Base-by-base conservation (phyloP, 257 asterid species). In the Solanum neorickii region DNA sequence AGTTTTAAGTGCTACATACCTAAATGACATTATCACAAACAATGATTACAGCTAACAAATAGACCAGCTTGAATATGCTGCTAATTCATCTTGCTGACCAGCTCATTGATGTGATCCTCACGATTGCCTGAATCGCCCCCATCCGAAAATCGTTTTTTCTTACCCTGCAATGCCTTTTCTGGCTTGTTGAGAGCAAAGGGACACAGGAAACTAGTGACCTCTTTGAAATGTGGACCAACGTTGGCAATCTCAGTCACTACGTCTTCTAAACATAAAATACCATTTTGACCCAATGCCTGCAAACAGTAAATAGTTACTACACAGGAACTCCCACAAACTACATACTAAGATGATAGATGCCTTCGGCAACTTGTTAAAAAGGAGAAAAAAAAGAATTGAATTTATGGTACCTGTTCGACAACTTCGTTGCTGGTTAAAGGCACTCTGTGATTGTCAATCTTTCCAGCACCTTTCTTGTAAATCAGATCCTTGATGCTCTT, bases 61-160 rank as follows among this genome's bases (percentile, higher is more conserved):
- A 77, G 83, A 42, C 29, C 80, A 31, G 18, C 47, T 88, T 77
- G 27, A 62, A n/a, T 66, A 85, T 8, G 59, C 93, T 8, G 59
- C 93, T 95, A 97, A 91, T 97, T 95, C 96, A 97, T 94, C 93
- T 94, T 94, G 87, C 91, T 87, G 90, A 97, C 86, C 82, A 95
- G 87, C 89, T 94, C 98, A 65, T 95, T 95, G 90, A 95, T 94
- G 59, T 37, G 91, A 78, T 93, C 95, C 88, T 86, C 92, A 3
- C 99, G 95, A 86, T 94, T 90, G 86, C 99, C 98, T n/a, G 98
- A 90, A 90, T 97, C 99, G 20, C 99, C 98, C 25, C 99, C 99
- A 59, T 95, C 98, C 42, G 47, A 88, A 33, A 90, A 97, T 21
- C 96, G 93, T 39, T 76, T 94, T 93, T 92, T 97, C 97, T 91